These are phyloP conservation scores for Fusarium sp. DNA, from an alignment of 2,329 filamentous ascomycete species.

Conservation along the genomic window DNA sequence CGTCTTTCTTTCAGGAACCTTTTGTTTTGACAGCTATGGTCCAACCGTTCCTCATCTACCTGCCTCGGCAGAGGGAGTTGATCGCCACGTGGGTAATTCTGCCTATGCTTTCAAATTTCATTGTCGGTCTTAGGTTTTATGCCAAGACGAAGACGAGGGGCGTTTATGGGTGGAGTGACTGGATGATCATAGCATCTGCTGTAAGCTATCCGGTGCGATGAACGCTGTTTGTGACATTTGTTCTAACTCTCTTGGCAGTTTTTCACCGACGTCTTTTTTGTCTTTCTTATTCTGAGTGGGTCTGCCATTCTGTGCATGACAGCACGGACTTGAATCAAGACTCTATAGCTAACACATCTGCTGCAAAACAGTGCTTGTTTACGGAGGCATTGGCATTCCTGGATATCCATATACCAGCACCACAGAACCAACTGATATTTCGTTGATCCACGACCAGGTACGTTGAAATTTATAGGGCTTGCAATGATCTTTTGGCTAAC, in stretches of 20 bases:
- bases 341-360: background rate
- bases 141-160: constrained; percentile 15
- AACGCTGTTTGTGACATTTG: rapidly evolving
- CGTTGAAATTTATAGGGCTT: rapidly evolving
- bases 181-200: constrained; percentile 10
- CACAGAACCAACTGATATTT: constrained; percentile 14
- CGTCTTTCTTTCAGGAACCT: constrained; percentile 1
- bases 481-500: rapidly evolving
- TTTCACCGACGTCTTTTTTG: constrained; percentile 3
- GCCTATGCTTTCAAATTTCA: constrained; percentile 1
- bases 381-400: constrained; percentile 11
- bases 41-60: constrained; percentile 10
- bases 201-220: background rate
- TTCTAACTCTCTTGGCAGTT: background rate
- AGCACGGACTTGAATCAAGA: rapidly evolving
- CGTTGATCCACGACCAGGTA: constrained; percentile 10
- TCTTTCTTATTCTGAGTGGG: constrained; percentile 13
- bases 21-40: constrained; percentile 4
- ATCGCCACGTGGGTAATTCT: background rate
- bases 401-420: constrained; percentile 19
- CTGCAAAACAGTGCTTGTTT: background rate
- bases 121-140: constrained; percentile 6
- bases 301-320: rapidly evolving
- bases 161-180: constrained; percentile 19
- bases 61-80: constrained; percentile 10